These are phyloP conservation scores for Trametes sanguinea DNA, from an alignment of 768 basidiomycete genomes.

Conservation along the genomic window DNA sequence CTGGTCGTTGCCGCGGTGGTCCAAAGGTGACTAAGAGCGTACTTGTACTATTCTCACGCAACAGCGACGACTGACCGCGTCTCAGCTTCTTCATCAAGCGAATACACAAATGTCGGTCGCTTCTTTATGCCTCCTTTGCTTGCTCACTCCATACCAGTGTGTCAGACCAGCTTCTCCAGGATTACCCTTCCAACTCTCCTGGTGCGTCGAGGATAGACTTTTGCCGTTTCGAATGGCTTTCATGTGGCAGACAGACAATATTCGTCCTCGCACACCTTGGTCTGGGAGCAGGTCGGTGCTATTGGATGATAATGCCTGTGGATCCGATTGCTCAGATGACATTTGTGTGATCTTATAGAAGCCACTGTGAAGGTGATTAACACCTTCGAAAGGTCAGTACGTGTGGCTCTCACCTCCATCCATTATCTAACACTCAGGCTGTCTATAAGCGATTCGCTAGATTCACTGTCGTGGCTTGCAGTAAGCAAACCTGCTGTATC, in stretches of 20 bases:
- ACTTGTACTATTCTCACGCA: too few relatives aligned
- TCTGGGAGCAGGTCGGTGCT: slow-evolving; percentile 15
- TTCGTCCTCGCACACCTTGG: slow-evolving; percentile 17
- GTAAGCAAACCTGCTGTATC: not conserved
- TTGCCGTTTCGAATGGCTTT: not conserved
- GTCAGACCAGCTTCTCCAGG: slow-evolving; percentile 13
- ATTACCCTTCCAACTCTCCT: slow-evolving; percentile 13
- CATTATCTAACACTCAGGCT: not conserved
- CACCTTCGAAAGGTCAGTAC: slow-evolving; percentile 11
- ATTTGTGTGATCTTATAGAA: not conserved
- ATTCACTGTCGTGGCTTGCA: slow-evolving; percentile 14
- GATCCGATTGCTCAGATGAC: too few relatives aligned
- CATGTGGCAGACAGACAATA: not conserved
- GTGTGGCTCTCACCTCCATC: too few relatives aligned
- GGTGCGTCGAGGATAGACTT: not conserved
- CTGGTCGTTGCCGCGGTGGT: slow-evolving; percentile 16
- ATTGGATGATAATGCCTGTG: not conserved
- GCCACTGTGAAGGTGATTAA: slow-evolving; percentile 17
- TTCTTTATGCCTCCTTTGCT: too few relatives aligned
- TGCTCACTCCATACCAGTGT: slow-evolving; percentile 7
- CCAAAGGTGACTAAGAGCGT: slow-evolving; percentile 4
- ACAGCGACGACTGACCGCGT: not conserved
- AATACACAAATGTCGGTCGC: slow-evolving; percentile 15
- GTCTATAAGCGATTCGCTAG: not conserved
- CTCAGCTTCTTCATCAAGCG: slow-evolving; percentile 21